phyloP scores from a whole-genome alignment of 164 flowering plant species.

The Cinnamomum chago region DNA sequence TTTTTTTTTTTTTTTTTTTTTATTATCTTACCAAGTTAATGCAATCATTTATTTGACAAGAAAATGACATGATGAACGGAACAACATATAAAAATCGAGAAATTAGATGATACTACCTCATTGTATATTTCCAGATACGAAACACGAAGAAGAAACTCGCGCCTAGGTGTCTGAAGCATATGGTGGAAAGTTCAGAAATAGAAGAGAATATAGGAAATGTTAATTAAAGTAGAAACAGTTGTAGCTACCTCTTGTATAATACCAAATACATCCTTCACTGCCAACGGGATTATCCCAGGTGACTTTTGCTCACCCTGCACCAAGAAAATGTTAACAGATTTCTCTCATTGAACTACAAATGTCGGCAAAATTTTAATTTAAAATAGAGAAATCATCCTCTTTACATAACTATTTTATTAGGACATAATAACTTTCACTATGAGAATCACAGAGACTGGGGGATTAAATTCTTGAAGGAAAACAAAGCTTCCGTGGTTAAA shows the following conservation, averaged over 20 bases:
- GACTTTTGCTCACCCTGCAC: conserved; percentile 80
- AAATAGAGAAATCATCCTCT: no score
- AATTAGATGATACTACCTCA: conserved; percentile 43
- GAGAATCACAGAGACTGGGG: no score
- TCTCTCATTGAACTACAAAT: no score
- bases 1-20: no score
- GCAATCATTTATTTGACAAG: background rate
- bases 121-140: conserved; percentile 85
- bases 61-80: background rate
- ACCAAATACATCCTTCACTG: conserved; percentile 79
- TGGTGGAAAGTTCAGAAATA: conserved; percentile 9
- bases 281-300: conserved; percentile 79
- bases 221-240: background rate
- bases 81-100: background rate
- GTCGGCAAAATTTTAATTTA: no score
- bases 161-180: conserved; percentile 55
- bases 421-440: no score
- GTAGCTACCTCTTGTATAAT: conserved; percentile 73
- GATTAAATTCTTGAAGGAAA: no score
- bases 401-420: no score
- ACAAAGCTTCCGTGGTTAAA: no score
- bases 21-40: background rate
- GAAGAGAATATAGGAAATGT: background rate
- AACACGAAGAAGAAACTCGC: conserved; percentile 83
- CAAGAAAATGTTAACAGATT: background rate